phyloP scores from a whole-genome alignment of 805 yeast species.

The Osmozyma mogii region DNA sequence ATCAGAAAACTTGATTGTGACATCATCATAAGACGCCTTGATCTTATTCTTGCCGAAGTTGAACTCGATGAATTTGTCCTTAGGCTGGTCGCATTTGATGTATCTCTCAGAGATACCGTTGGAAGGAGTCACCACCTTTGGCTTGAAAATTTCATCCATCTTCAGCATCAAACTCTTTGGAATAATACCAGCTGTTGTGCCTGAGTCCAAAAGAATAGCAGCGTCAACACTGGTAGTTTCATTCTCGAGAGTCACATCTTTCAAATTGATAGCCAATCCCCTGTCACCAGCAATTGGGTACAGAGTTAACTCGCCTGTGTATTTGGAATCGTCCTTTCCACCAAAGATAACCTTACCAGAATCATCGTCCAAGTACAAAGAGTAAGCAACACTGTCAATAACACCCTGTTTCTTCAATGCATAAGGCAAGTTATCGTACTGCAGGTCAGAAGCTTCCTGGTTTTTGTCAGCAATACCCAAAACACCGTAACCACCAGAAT shows the following conservation, averaged over 20 bases:
- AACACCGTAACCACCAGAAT: too few relatives aligned
- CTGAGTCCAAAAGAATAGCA: conserved; percentile 9
- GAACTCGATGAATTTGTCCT: conserved; percentile 7
- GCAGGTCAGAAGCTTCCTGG: conserved; percentile 1
- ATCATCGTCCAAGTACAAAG: conserved; percentile 3
- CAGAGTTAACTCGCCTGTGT: conserved; percentile 2
- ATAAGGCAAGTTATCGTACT: background rate
- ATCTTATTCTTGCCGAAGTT: conserved; percentile 7
- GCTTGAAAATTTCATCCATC: too few relatives aligned
- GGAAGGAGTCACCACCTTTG: too few relatives aligned
- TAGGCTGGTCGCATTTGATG: conserved; percentile 10
- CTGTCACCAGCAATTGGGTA: conserved; percentile 1
- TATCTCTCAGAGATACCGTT: too few relatives aligned
- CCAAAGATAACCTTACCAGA: conserved; percentile 4
- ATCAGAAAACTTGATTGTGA: too few relatives aligned
- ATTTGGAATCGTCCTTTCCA: too few relatives aligned
- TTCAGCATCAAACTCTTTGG: conserved; percentile 3
- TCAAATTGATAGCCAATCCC: conserved; percentile 4
- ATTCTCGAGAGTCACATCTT: conserved; percentile 5
- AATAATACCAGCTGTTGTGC: conserved; percentile 9
- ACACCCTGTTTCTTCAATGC: background rate
- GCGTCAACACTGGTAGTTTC: conserved; percentile 1
- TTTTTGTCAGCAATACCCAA: background rate
- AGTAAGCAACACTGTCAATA: conserved; percentile 9
- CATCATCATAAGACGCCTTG: conserved; percentile 6